Conservation (phyloP, 208 protist genomes). For the Vickermania ingenoplastis region DNA sequence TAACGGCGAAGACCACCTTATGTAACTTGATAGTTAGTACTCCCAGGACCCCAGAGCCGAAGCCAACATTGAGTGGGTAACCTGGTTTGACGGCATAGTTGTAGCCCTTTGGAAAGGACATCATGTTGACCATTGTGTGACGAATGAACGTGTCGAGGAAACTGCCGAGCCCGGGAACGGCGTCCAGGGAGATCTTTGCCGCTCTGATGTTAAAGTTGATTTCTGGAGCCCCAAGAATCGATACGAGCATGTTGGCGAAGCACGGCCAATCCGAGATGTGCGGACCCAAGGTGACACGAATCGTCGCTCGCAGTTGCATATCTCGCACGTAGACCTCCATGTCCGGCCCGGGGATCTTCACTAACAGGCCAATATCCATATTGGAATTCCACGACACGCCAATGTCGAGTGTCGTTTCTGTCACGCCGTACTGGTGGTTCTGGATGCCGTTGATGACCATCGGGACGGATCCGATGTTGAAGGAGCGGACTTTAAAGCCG, state of each 20-base stretch:
- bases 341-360: slow-evolving; percentile 53
- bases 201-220: slow-evolving; percentile 55
- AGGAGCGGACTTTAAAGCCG: slow-evolving; percentile 30
- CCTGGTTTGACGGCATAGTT: slow-evolving; percentile 46
- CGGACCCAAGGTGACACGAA: slow-evolving; percentile 46
- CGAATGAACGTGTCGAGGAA: slow-evolving; percentile 68
- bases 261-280: slow-evolving; percentile 65
- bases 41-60: slow-evolving; percentile 34
- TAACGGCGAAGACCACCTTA: slow-evolving; percentile 27
- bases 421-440: slow-evolving; percentile 36
- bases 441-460: slow-evolving; percentile 54
- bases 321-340: slow-evolving; percentile 45
- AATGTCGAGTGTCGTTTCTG: slow-evolving; percentile 53
- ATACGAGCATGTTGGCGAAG: slow-evolving; percentile 48
- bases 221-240: slow-evolving; percentile 45
- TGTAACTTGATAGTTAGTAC: slow-evolving; percentile 15
- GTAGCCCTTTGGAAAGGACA: slow-evolving; percentile 50
- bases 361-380: slow-evolving; percentile 46
- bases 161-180: slow-evolving; percentile 39
- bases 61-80: slow-evolving; percentile 25
- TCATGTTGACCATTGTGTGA: slow-evolving; percentile 42
- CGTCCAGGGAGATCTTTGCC: slow-evolving; percentile 44
- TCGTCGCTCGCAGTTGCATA: slow-evolving; percentile 47
- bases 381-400: slow-evolving; percentile 51
- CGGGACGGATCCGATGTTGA: slow-evolving; percentile 36